Percentiles rank a stretch among this genome's conserved stretches.
phyloP scores from a whole-genome alignment of 2,329 filamentous ascomycete genomes.

The Venturia nashicola region DNA sequence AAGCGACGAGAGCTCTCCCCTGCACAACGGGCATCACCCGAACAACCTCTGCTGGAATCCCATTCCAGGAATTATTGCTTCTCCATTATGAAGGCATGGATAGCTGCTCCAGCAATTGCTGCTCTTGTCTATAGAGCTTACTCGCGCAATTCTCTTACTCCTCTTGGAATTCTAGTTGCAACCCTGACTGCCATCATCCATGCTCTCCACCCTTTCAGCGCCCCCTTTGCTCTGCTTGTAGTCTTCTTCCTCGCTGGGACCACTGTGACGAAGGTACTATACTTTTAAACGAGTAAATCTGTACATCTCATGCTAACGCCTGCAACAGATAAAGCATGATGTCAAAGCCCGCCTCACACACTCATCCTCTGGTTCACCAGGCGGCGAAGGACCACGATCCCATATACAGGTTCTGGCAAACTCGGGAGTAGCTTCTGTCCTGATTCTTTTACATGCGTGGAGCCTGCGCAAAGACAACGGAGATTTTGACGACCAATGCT shows the following conservation, averaged over 20 bases:
- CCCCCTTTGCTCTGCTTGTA: conserved; percentile 74
- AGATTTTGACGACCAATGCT: conserved; percentile 15
- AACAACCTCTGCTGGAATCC: no score
- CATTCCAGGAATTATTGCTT: neutral
- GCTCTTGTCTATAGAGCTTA: conserved; percentile 28
- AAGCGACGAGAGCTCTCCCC: neutral
- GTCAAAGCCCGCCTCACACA: conserved; percentile 74
- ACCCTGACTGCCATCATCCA: conserved; percentile 64
- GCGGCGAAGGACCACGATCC: conserved; percentile 71
- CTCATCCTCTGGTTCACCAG: conserved; percentile 57
- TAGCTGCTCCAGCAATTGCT: conserved; percentile 19
- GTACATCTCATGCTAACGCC: neutral
- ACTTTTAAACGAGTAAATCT: neutral
- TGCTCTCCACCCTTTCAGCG: conserved; percentile 82
- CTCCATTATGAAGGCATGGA: conserved; percentile 14
- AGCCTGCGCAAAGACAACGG: conserved; percentile 19
- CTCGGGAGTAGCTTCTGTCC: conserved; percentile 62
- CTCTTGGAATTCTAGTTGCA: conserved; percentile 60
- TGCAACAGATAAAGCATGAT: conserved; percentile 63
- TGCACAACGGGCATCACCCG: neutral
- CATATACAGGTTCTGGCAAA: conserved; percentile 88
- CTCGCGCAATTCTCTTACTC: conserved; percentile 54
- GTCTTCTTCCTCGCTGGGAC: conserved; percentile 84
- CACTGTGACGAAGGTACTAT: conserved; percentile 61
- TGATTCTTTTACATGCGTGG: conserved; percentile 41